Evolutionary conservation across 768 basidiomycete species (phyloP), one percentile per base, ranked within the genome.

Genomic region (Russula griseocarnosa): DNA sequence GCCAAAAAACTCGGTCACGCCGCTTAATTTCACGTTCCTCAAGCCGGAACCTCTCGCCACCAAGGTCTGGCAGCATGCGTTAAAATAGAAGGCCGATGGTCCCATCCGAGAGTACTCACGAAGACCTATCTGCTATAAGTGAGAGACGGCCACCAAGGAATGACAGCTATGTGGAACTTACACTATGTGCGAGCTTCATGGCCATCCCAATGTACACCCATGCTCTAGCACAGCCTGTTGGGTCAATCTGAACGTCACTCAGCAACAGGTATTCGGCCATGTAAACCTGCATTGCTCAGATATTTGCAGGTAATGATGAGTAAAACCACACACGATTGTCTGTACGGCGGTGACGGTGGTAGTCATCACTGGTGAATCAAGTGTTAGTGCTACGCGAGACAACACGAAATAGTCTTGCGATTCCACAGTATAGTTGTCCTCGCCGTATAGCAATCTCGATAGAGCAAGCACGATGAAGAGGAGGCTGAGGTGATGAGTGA

Each of bases 391-490:
- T 3, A 83, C 79, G 1, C 83, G 79, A 3, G 87, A 77, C 8
- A 90, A 73, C 55, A 83, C 74, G 67, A 84, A 85, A 69, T 84
- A 90, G 56, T 86, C 84, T 44, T 83, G 77, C 9, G 87, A 81
- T 59, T 84, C 80, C 16, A 79, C 70, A 7, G 81, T 76, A 67
- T 80, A 82, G 44, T 83, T 75, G 1, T 79, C 78, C 8, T 73
- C 71, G 54, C 79, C 77, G 69, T 88, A 86, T 66, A 88, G 84
- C n/a, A 88, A 76, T 0, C 79, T 74, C 0, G 82, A 88, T 28
- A 91, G 78, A 6, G 87, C 82, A 66, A 92, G 84, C 14, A 90
- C 72, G 49, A 81, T 79, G 70, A 86, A 88, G 22, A 91, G 77
- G 30, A 90, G 77, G 0, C 87, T 78, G 18, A 89, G 74, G 1